Base-by-base conservation (phyloP, 768 basidiomycete genomes). In the Boletus bicolor region DNA sequence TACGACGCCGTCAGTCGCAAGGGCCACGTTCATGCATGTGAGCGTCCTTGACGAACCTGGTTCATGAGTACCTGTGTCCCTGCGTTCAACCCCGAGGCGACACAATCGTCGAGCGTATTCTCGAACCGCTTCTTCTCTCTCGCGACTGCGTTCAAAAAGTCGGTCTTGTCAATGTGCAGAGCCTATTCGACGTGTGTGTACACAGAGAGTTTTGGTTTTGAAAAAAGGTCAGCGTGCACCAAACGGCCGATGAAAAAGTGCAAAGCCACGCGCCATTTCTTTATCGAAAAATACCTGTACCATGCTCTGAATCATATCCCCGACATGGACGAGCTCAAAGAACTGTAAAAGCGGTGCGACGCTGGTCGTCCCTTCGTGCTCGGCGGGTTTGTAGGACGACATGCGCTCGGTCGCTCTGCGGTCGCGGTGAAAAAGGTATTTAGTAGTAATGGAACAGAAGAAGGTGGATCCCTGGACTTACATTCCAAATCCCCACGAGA, bases 221-320 rank as follows among this genome's bases (percentile, higher is more conserved):
- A 5, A 11, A 34, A 10, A 12, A 8, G 14, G 15, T 55, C 34
- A 44, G 34, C 19, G 14, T 38, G 17, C 32, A 6, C 19, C 32
- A n/a, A 26, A 44, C 43, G 8, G 17, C 26, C 14, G 43, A 24
- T 12, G 24, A 28, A 17, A 15, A 5, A 6, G 19, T 2, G 10
- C 7, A 15, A 38, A 35, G n/a, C 21, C 7, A 19, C 86, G 26
- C 57, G 90, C 92, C 73, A 98, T 75, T 64, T 97, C 96, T 66
- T 95, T 95, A 67, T 98, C 97, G 66, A 96, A 99, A 71, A 95
- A 99, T 2, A 98, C 97, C 63, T 99, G 94, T 7, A 97, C 85
- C 85, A 98, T 98, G 17, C 87, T 92, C 72, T 96, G 93, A 43
- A 98, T 98, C 15, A 92, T 99, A 67, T 99, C 96, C 1, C 94